Conservation (phyloP, 768 basidiomycete species). For the Pilatotrama ljubarskyi region DNA sequence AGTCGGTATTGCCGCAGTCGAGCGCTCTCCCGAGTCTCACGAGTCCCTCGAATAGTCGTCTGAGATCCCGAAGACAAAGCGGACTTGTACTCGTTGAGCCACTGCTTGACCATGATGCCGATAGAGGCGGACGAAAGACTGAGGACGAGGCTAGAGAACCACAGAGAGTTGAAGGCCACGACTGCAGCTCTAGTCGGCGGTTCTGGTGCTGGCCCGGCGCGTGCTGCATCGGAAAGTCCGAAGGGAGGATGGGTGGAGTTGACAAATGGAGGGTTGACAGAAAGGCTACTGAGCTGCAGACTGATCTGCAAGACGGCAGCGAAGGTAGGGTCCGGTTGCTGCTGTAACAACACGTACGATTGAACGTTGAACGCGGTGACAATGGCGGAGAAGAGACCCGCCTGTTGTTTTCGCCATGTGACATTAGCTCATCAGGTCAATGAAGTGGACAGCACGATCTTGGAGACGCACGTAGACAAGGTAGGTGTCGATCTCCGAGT, state of each 20-base stretch:
- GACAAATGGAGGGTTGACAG: conserved; percentile 3
- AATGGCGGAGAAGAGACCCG: conserved; percentile 28
- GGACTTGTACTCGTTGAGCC: conserved; percentile 20
- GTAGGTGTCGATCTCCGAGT: background rate
- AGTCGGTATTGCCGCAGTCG: conserved; percentile 19
- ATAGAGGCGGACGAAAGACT: conserved; percentile 27
- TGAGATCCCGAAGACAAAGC: background rate
- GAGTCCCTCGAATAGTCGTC: background rate
- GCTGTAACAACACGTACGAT: conserved; percentile 21
- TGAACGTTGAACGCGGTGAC: conserved; percentile 27
- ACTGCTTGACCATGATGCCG: conserved; percentile 32
- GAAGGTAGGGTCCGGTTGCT: background rate
- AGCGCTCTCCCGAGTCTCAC: background rate
- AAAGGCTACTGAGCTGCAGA: conserved; percentile 10
- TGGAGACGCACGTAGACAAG: background rate
- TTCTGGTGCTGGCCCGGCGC: too few relatives aligned
- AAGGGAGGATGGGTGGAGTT: conserved; percentile 10
- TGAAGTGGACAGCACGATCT: background rate
- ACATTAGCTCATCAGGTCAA: too few relatives aligned
- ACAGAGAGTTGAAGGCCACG: conserved; percentile 23
- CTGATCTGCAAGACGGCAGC: conserved; percentile 1
- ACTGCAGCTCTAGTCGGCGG: too few relatives aligned
- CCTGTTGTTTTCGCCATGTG: conserved; percentile 14
- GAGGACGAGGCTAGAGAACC: conserved; percentile 28
- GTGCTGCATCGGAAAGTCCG: too few relatives aligned